Base-by-base conservation (phyloP, 805 yeast genomes). In the Candida insectorum region DNA sequence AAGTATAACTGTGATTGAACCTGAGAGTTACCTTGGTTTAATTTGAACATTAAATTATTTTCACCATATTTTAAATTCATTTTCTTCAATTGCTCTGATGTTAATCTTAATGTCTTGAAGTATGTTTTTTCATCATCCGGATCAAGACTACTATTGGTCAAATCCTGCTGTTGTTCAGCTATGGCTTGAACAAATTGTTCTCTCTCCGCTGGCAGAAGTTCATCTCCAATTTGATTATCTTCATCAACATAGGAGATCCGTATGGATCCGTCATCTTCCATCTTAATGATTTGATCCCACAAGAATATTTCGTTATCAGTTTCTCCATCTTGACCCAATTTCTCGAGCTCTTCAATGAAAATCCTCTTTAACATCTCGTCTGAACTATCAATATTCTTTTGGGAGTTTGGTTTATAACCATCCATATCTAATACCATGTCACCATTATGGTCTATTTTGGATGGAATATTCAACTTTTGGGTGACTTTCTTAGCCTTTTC, bases 361-460 rank as follows among this genome's bases (percentile, higher is more conserved):
- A 89, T 66, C 45, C 81, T 79, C 46, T 78, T 79, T 39, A 93
- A 75, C 23, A 84, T 63, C 31, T 79, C 79, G 53, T 88, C 96
- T 0, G 94, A 77, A 45, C 77, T 79, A 31, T 80, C 79, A 25
- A 84, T 76, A 54, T 82, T 86, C 45, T 80, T 78, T 32, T 80
- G 83, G 10, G 68, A 52, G 48, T 81, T 87, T 21, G 95, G 83
- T 59, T 89, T 91, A 61, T 93, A 93, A 12, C 98, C 98, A 48
- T 88, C 94, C 81, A 91, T 86, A 60, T 93, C 98, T 28, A 93
- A 63, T 26, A 88, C 75, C 47, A 93, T 70, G 52, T 88, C 96
- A 9, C 98, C 98, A 49, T 86, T 85, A 41, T 82, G 81, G 42
- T 85, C 95, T 23, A 89, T 74, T 45, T 80, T 85, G 18, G 94